These are phyloP conservation scores for Tylopilus intermedius DNA, from an alignment of 768 basidiomycete species.

Conservation along the genomic window DNA sequence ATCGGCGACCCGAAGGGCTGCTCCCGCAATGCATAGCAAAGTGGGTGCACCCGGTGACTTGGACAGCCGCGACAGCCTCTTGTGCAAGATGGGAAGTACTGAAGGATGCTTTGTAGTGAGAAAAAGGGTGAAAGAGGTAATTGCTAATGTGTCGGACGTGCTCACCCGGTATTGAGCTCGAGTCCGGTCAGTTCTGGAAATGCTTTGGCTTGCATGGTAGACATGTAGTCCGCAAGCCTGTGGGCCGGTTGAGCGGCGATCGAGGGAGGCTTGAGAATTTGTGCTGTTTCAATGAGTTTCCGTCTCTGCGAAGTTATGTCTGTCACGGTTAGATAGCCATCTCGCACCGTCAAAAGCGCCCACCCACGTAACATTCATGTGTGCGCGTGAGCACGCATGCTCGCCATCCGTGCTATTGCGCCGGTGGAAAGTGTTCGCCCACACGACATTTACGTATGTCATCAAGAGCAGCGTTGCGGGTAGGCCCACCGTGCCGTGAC, in stretches of 20 bases:
- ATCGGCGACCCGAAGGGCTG: constrained; percentile 89
- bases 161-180: constrained; percentile 82
- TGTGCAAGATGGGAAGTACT: constrained; percentile 66
- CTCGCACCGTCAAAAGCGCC: too few relatives aligned
- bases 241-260: constrained; percentile 54
- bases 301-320: constrained; percentile 45
- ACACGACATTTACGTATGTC: too few relatives aligned
- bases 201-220: constrained; percentile 61
- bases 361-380: too few relatives aligned
- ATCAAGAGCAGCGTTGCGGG: too few relatives aligned
- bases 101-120: background rate
- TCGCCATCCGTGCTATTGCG: too few relatives aligned
- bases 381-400: too few relatives aligned
- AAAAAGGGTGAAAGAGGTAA: constrained; percentile 31
- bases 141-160: constrained; percentile 32
- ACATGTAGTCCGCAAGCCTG: constrained; percentile 58
- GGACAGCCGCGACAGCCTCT: constrained; percentile 68
- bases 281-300: constrained; percentile 50
- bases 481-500: too few relatives aligned
- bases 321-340: too few relatives aligned
- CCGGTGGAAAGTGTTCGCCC: too few relatives aligned
- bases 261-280: constrained; percentile 36
- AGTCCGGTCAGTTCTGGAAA: constrained; percentile 66
- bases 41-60: constrained; percentile 83
- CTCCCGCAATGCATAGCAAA: constrained; percentile 75